Evolutionary conservation across 306 rosid genomes (phyloP).

Genomic region (Castanospermum australe): DNA sequence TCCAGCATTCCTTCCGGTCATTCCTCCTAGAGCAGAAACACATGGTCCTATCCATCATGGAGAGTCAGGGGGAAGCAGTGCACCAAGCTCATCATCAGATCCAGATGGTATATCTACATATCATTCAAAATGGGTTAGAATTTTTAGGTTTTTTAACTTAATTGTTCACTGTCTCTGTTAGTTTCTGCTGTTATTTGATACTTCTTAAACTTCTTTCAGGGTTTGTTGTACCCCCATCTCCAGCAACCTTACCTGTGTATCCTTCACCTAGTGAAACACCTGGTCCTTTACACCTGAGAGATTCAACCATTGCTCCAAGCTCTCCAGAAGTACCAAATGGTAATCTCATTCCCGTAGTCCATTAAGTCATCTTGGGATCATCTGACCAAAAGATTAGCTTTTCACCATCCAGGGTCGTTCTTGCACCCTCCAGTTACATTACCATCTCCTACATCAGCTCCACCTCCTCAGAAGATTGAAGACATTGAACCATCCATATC

Average conservation of each 20-base stretch:
- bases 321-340: slow-evolving; percentile 46
- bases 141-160: neutral
- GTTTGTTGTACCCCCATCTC: slow-evolving; percentile 44
- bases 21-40: slow-evolving; percentile 40
- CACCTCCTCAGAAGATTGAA: slow-evolving; percentile 34
- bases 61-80: slow-evolving; percentile 31
- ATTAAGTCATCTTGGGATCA: slow-evolving; percentile 3
- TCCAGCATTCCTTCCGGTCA: slow-evolving; percentile 29
- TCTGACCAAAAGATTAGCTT: neutral
- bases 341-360: slow-evolving; percentile 28
- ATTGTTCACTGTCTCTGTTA: neutral
- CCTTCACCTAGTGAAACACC: slow-evolving; percentile 41
- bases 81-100: slow-evolving; percentile 35
- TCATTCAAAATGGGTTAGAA: neutral
- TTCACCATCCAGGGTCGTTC: slow-evolving; percentile 49
- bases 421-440: slow-evolving; percentile 33
- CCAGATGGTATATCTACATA: slow-evolving; percentile 23
- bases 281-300: slow-evolving; percentile 28
- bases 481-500: slow-evolving; percentile 41
- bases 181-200: neutral
- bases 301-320: slow-evolving; percentile 45
- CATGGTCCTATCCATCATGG: slow-evolving; percentile 39
- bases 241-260: slow-evolving; percentile 28
- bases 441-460: slow-evolving; percentile 44
- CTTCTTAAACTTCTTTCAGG: slow-evolving; percentile 32